Evolutionary conservation across 2,329 filamentous ascomycete genomes (phyloP), one percentile per base, ranked within the genome.

Genomic region (Fusarium tricinctum): DNA sequence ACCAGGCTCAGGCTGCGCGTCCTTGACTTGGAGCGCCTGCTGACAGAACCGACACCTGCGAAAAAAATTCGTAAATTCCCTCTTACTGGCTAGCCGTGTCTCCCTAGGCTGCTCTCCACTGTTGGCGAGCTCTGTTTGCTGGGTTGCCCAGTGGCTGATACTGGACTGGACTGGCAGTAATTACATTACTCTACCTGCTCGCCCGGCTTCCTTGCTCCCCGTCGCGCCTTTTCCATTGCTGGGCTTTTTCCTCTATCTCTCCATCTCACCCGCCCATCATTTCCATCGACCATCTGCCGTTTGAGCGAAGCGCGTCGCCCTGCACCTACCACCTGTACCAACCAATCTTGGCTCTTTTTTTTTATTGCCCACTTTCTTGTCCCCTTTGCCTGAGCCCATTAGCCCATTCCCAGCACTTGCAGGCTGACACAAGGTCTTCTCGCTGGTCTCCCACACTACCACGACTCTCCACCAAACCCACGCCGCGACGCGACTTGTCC

Each of bases 401-500:
- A 40, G 51, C 51, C 59, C 55, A 59, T 67, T 68, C 61, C 47
- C 58, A 70, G 64, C 40, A 67, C 55, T 58, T 59, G 51, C 52
- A 66, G 63, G 54, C 64, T 54, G 67, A 61, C 66, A 66, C 66
- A 68, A 70, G 63, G 53, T 54, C 65, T 57, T 67, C 67, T 71
- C 58, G 66, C 63, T 74, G 69, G 69, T 77, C 76, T 76, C 74
- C 76, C 75, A 74, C 75, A 76, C 73, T 74, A 74, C 75, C 33
- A 76, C 72, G 71, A 73, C 77, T 77, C 75, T 79, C 78, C 76
- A 77, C 78, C 77, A 68, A 77, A 78, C 74, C 75, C 76, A 79
- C 77, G 77, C 78, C 79, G 79, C 78, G 79, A 80, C 79, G 79
- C 79, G 79, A 80, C 78, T 79, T 77, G 73, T 75, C 74, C 77